A percentile compares a stretch with the other conserved stretches of the same genome.
Conservation (phyloP, 2,329 filamentous ascomycete species). For the Fusarium phyllophilum region DNA sequence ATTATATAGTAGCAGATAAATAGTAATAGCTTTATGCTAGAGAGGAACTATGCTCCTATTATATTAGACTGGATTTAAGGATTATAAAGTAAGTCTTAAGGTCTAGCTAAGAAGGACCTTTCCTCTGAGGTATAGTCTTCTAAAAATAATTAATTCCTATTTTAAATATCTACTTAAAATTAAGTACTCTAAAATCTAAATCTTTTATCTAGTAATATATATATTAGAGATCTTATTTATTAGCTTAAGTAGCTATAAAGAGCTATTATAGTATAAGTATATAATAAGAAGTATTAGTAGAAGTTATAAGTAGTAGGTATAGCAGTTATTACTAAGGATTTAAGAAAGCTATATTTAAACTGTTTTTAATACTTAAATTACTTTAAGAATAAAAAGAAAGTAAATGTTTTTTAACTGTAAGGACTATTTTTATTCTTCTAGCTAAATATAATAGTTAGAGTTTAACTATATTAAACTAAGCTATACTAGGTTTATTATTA, state of each 20-base stretch:
- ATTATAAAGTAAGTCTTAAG: background rate
- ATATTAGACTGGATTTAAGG: background rate
- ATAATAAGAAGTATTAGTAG: fast-evolving
- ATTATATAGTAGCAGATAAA: background rate
- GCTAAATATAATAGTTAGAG: too few species aligned
- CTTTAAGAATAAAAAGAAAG: fast-evolving
- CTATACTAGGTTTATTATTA: too few species aligned
- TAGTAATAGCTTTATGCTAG: fast-evolving
- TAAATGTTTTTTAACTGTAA: background rate
- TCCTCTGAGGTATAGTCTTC: too few species aligned
- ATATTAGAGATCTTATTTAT: background rate
- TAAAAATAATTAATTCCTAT: background rate
- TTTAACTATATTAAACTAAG: too few species aligned
- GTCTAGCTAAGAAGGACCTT: fast-evolving
- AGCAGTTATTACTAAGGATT: background rate
- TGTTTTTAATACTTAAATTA: background rate
- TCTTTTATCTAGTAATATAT: background rate
- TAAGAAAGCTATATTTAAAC: background rate
- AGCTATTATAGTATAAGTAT: background rate
- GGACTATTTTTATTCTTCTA: background rate
- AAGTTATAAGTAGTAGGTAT: background rate
- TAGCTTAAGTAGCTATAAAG: background rate
- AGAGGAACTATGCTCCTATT: fast-evolving
- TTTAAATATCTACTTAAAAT: background rate
- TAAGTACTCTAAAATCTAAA: background rate